Evolutionary conservation across 1,284 basidiomycete genomes (phyloP).

Genomic region (Cutaneotrichosporon sp.): DNA sequence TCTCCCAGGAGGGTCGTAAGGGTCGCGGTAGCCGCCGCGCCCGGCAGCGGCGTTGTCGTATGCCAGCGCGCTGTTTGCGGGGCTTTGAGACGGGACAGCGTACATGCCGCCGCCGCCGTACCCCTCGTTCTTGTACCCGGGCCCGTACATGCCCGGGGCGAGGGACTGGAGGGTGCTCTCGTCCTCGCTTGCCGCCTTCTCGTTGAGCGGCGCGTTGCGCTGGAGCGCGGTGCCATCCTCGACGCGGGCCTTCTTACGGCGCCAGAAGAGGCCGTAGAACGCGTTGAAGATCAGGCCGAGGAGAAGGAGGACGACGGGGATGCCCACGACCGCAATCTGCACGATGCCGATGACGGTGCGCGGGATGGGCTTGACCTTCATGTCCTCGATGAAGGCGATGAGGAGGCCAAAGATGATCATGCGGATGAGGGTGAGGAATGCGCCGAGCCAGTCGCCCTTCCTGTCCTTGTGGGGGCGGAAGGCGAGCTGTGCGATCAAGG

Average conservation of each 20-base stretch:
- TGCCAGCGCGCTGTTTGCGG: neutral
- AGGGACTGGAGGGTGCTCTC: neutral
- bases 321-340: constrained; percentile 49
- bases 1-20: neutral
- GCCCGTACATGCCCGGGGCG: neutral
- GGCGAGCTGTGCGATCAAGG: constrained; percentile 62
- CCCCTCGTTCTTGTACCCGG: neutral
- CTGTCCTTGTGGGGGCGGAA: constrained; percentile 56
- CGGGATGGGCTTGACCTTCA: constrained; percentile 44
- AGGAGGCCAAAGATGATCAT: constrained; percentile 50
- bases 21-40: neutral
- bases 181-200: constrained; percentile 5
- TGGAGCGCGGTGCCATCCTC: constrained; percentile 52
- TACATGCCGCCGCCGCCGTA: neutral
- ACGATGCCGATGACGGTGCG: constrained; percentile 52
- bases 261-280: constrained; percentile 50
- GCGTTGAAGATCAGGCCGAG: constrained; percentile 80
- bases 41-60: constrained; percentile 2
- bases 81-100: neutral
- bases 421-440: constrained; percentile 44
- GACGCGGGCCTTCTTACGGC: constrained; percentile 41
- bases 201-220: constrained; percentile 12
- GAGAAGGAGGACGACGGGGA: constrained; percentile 60
- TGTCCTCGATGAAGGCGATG: constrained; percentile 49
- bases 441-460: constrained; percentile 51